Conservation (phyloP, 768 basidiomycete species). For the Boletus patriciae region DNA sequence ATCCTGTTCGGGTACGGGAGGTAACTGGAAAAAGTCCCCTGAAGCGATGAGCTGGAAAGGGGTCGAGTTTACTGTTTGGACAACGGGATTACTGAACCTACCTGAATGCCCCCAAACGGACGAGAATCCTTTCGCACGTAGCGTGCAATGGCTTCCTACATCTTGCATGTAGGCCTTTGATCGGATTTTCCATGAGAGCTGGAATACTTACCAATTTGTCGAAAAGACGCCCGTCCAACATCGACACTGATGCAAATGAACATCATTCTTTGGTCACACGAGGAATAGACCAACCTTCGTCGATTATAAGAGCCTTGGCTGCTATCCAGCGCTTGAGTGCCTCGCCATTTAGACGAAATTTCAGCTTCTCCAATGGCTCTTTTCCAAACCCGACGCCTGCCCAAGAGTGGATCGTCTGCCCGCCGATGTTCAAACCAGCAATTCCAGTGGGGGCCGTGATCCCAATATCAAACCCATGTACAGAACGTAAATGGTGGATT, state of each 20-base stretch:
- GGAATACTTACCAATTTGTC: constrained; percentile 61
- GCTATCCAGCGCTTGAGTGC: constrained; percentile 48
- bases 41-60: constrained; percentile 60
- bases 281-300: constrained; percentile 57
- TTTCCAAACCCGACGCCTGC: constrained; percentile 65
- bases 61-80: constrained; percentile 5
- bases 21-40: constrained; percentile 82
- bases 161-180: background rate
- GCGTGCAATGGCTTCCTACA: constrained; percentile 40
- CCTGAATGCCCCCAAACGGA: constrained; percentile 74
- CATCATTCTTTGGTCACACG: background rate
- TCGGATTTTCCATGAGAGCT: constrained; percentile 32
- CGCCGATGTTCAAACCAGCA: constrained; percentile 71
- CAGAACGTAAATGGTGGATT: constrained; percentile 43
- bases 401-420: constrained; percentile 64
- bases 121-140: constrained; percentile 39
- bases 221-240: constrained; percentile 69
- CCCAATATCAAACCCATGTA: constrained; percentile 38
- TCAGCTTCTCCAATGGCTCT: constrained; percentile 44
- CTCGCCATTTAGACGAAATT: constrained; percentile 32
- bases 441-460: constrained; percentile 68
- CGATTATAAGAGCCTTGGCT: constrained; percentile 60
- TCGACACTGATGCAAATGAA: constrained; percentile 52
- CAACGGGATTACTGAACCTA: constrained; percentile 13
- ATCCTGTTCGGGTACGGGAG: constrained; percentile 60